phyloP scores from a whole-genome alignment of 1,139 yeast species.

The Protomyces macrosporus region DNA sequence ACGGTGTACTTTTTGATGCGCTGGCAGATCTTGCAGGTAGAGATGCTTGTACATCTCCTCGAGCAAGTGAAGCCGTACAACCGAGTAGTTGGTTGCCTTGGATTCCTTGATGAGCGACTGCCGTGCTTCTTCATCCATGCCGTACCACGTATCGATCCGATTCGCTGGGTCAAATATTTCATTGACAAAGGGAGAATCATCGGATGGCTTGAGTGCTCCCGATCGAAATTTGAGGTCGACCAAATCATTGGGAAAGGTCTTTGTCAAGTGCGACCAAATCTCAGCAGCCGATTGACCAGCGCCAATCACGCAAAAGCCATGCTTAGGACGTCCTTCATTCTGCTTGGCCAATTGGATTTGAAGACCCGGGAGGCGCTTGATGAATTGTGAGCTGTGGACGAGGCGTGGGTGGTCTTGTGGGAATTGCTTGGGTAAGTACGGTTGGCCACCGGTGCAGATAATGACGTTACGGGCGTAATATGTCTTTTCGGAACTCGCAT shows the following conservation, averaged over 20 bases:
- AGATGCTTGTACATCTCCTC: slow-evolving; percentile 32
- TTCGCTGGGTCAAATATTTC: slow-evolving; percentile 34
- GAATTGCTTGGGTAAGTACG: slow-evolving; percentile 28
- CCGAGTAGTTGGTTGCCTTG: slow-evolving; percentile 33
- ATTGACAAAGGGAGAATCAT: slow-evolving; percentile 35
- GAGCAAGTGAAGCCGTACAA: slow-evolving; percentile 32
- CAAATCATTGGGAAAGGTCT: slow-evolving; percentile 23
- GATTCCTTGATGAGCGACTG: slow-evolving; percentile 27
- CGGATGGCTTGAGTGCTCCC: slow-evolving; percentile 33
- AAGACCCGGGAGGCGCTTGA: slow-evolving; percentile 12
- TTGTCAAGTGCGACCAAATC: slow-evolving; percentile 30
- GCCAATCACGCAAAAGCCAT: slow-evolving; percentile 33
- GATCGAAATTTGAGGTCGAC: slow-evolving; percentile 32
- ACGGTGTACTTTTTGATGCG: slow-evolving; percentile 7
- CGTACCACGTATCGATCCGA: slow-evolving; percentile 31
- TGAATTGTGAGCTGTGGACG: slow-evolving; percentile 27
- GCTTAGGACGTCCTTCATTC: background rate
- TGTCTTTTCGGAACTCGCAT: background rate
- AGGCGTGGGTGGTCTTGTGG: slow-evolving; percentile 3
- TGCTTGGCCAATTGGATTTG: background rate
- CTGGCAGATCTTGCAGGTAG: slow-evolving; percentile 31
- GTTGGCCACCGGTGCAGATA: slow-evolving; percentile 32
- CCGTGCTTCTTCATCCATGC: slow-evolving; percentile 23
- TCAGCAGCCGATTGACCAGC: slow-evolving; percentile 36
- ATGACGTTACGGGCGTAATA: slow-evolving; percentile 30